These are phyloP conservation scores for Prosopis cineraria DNA, from an alignment of 306 rosid species.

Conservation along the genomic window DNA sequence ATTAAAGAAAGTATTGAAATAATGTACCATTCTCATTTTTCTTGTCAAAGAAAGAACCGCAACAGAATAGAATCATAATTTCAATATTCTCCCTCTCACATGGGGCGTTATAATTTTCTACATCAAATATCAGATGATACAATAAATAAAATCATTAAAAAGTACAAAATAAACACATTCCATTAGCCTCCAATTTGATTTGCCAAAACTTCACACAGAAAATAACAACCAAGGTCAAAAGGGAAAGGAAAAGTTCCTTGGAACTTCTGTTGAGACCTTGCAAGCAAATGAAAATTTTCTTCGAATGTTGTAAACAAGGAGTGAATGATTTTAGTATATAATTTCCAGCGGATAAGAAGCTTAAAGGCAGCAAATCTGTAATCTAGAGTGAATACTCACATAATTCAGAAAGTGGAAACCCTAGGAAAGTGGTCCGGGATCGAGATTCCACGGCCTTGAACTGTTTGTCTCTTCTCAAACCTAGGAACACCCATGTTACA, in stretches of 20 bases:
- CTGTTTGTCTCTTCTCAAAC: background rate
- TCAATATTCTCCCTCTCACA: background rate
- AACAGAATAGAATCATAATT: background rate
- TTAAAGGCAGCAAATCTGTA: background rate
- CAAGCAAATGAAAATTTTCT: background rate
- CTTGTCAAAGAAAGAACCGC: slow-evolving; percentile 15
- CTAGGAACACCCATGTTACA: background rate
- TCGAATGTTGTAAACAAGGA: background rate
- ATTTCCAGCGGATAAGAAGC: background rate
- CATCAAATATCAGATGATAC: too few species aligned
- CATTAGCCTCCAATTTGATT: background rate
- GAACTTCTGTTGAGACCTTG: too few species aligned
- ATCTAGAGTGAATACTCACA: background rate
- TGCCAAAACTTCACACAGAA: background rate
- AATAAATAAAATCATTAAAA: too few species aligned
- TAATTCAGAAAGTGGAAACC: background rate
- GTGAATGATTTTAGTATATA: slow-evolving; percentile 2
- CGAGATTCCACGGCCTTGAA: background rate
- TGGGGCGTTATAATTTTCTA: background rate
- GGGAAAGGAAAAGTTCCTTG: too few species aligned
- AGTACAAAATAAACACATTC: background rate
- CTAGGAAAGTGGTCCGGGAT: background rate
- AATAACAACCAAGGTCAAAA: too few species aligned
- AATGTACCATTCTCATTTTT: background rate
- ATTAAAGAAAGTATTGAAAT: background rate